Conservation (phyloP, 1,284 basidiomycete species). For the Coniophora puteana region DNA sequence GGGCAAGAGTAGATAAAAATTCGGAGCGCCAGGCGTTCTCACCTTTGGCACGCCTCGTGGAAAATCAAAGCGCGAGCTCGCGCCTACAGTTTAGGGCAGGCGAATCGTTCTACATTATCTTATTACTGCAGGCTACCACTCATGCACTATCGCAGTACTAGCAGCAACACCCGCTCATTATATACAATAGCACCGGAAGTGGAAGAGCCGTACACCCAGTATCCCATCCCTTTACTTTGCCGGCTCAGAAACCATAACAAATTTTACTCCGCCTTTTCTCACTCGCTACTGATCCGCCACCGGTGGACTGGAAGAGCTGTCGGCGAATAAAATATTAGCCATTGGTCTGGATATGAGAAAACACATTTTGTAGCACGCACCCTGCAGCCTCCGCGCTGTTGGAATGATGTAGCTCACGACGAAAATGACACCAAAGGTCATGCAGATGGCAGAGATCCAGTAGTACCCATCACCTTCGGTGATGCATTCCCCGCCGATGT, state of each 20-base stretch:
- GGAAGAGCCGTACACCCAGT: too few relatives aligned
- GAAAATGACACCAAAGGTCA: slow-evolving; percentile 70
- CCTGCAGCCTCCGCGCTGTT: slow-evolving; percentile 80
- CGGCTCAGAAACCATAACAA: background rate
- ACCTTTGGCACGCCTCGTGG: slow-evolving; percentile 18
- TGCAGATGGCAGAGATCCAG: slow-evolving; percentile 77
- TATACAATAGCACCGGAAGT: too few relatives aligned
- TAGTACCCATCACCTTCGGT: slow-evolving; percentile 93
- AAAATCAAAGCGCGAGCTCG: slow-evolving; percentile 21
- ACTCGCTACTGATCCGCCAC: slow-evolving; percentile 24
- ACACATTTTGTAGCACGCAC: slow-evolving; percentile 42
- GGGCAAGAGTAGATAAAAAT: slow-evolving; percentile 17
- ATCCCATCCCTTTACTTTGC: background rate
- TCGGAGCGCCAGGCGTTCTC: slow-evolving; percentile 10
- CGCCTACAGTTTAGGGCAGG: slow-evolving; percentile 28
- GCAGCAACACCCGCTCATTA: too few relatives aligned
- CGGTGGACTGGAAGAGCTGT: slow-evolving; percentile 36
- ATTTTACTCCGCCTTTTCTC: slow-evolving; percentile 1
- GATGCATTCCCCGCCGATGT: slow-evolving; percentile 77
- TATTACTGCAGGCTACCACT: too few relatives aligned
- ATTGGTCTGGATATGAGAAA: slow-evolving; percentile 1
- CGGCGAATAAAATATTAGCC: background rate
- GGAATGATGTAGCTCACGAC: slow-evolving; percentile 82
- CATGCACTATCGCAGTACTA: too few relatives aligned
- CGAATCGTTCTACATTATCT: too few relatives aligned